A percentile compares a stretch with the other conserved stretches of the same genome.
Evolutionary conservation across 225 moss, liverwort and hornwort species (phyloP).

Genomic region (Rhytidiadelphus loreus): DNA sequence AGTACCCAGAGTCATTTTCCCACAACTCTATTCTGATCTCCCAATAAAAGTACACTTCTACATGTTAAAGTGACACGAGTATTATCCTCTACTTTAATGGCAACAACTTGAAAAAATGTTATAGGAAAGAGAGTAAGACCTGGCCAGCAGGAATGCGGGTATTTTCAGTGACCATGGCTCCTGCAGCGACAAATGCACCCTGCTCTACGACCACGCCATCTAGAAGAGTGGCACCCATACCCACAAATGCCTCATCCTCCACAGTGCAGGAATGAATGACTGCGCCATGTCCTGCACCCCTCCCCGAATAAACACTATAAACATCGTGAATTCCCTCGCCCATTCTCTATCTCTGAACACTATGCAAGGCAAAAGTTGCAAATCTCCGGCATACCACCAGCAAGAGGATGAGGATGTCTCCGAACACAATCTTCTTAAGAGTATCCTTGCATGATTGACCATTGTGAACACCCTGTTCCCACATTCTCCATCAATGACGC

Average conservation of each 20-base stretch:
- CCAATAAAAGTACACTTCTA: too few species aligned
- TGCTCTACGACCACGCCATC: conserved; percentile 87
- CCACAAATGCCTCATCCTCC: conserved; percentile 84
- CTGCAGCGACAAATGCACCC: conserved; percentile 80
- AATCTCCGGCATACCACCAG: neutral
- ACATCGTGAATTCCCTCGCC: neutral
- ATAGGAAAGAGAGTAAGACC: conserved; percentile 2
- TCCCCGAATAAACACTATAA: neutral
- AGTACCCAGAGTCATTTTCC: neutral
- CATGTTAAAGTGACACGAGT: neutral
- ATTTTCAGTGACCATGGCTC: conserved; percentile 57
- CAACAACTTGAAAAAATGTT: neutral
- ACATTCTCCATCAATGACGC: neutral
- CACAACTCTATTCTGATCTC: neutral
- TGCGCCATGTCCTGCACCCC: conserved; percentile 61
- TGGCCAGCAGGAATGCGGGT: conserved; percentile 70
- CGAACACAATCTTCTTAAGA: neutral
- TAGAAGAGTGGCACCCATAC: conserved; percentile 82
- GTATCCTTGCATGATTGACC: neutral
- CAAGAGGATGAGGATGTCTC: neutral
- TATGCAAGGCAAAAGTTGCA: neutral
- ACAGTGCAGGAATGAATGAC: conserved; percentile 83
- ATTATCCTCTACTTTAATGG: neutral
- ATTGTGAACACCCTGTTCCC: neutral
- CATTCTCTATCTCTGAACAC: neutral